These are phyloP conservation scores for Fennellomyces sp. DNA, from an alignment of 371 early-diverging fungal genomes.

Conservation along the genomic window DNA sequence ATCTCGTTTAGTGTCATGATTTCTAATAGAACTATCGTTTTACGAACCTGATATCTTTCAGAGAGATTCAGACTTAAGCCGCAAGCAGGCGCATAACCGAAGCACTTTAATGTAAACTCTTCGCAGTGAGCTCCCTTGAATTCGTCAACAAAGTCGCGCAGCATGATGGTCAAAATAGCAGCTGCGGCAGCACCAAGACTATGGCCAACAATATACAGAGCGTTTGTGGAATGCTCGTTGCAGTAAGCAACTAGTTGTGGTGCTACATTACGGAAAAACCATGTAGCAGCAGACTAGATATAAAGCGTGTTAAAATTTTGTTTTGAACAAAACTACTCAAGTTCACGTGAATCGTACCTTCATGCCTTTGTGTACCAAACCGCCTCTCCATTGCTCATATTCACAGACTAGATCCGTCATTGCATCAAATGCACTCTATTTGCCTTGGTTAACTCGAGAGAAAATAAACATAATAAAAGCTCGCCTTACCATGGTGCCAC, in stretches of 20 bases:
- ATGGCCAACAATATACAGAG: slow-evolving; percentile 79
- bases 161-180: slow-evolving; percentile 77
- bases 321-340: neutral
- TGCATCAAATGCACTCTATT: slow-evolving; percentile 79
- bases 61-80: slow-evolving; percentile 43
- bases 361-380: slow-evolving; percentile 85
- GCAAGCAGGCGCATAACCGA: slow-evolving; percentile 56
- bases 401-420: slow-evolving; percentile 88
- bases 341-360: slow-evolving; percentile 27
- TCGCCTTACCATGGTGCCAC: slow-evolving; percentile 79
- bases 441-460: too few relatives aligned
- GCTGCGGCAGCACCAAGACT: slow-evolving; percentile 86
- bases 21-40: neutral
- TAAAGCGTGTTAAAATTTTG: too few relatives aligned
- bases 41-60: slow-evolving; percentile 42
- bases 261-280: slow-evolving; percentile 74
- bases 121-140: slow-evolving; percentile 40
- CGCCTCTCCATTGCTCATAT: slow-evolving; percentile 86
- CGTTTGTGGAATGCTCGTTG: slow-evolving; percentile 61
- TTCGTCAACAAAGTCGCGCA: slow-evolving; percentile 64
- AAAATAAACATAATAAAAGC: neutral
- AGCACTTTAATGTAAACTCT: slow-evolving; percentile 39
- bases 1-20: neutral
- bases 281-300: slow-evolving; percentile 74
- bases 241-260: slow-evolving; percentile 72